Evolutionary conservation across 164 flowering plant species (phyloP).

Genomic region (Tetrastigma voinierianum): DNA sequence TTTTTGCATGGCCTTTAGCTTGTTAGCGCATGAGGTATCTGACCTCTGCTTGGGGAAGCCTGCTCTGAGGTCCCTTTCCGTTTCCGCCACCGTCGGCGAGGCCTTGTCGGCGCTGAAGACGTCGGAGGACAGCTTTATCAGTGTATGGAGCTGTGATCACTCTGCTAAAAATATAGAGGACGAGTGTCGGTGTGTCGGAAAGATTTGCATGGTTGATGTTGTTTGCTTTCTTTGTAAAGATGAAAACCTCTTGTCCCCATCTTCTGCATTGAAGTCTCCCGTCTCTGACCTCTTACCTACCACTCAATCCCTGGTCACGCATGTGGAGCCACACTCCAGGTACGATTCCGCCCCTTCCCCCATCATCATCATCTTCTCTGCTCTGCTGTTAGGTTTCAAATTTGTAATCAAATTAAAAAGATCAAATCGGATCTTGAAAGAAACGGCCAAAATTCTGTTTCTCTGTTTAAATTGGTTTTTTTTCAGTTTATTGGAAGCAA

Average conservation of each 20-base stretch:
- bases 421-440: neutral
- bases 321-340: conserved; percentile 73
- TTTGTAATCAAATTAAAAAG: too few species aligned
- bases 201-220: conserved; percentile 80
- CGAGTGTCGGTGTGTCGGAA: conserved; percentile 68
- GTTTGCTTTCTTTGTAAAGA: conserved; percentile 60
- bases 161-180: conserved; percentile 2
- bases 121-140: conserved; percentile 53
- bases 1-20: conserved; percentile 78
- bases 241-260: conserved; percentile 51
- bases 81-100: conserved; percentile 50
- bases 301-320: conserved; percentile 40
- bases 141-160: conserved; percentile 74
- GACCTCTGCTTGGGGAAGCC: conserved; percentile 76
- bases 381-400: too few species aligned
- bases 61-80: conserved; percentile 41
- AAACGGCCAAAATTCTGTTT: neutral
- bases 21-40: conserved; percentile 55
- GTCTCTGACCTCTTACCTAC: conserved; percentile 48
- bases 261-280: conserved; percentile 55
- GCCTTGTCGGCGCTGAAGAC: conserved; percentile 56
- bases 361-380: too few species aligned
- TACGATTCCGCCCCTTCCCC: conserved; percentile 10
- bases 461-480: neutral
- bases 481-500: conserved; percentile 59